phyloP scores from a whole-genome alignment of 2,329 filamentous ascomycete genomes.

The Dothiorella sarmentorum region DNA sequence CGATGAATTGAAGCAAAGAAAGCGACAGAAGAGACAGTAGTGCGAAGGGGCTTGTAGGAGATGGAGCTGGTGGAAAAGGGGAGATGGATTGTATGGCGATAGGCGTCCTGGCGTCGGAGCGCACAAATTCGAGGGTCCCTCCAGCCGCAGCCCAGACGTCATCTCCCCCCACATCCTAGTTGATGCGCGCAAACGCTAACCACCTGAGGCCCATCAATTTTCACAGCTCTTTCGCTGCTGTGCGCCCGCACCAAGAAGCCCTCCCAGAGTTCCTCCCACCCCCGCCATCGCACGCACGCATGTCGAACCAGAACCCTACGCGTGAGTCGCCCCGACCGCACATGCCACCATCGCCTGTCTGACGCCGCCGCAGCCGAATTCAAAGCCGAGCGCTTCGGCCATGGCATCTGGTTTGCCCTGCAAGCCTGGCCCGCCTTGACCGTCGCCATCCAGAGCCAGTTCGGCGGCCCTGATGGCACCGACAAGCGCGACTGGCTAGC shows the following conservation, averaged over 20 bases:
- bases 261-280: background rate
- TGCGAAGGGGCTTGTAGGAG: background rate
- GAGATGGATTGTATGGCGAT: conserved; percentile 2
- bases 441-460: conserved; percentile 80
- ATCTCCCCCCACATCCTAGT: background rate
- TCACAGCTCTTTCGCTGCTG: background rate
- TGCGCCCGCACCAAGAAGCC: background rate
- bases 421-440: conserved; percentile 86
- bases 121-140: background rate
- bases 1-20: background rate
- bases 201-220: conserved; percentile 9
- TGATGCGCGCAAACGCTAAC: conserved; percentile 5
- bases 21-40: background rate
- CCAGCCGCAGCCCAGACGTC: background rate
- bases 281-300: background rate
- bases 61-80: background rate
- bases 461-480: conserved; percentile 76
- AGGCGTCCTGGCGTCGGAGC: too few species aligned
- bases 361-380: conserved; percentile 14
- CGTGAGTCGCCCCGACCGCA: conserved; percentile 11
- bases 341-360: conserved; percentile 3
- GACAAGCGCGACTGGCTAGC: conserved; percentile 98
- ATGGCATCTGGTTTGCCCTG: conserved; percentile 78
- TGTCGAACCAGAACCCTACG: conserved; percentile 15
- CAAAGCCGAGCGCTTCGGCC: conserved; percentile 58